Evolutionary conservation across 1,139 yeast species (phyloP).

Genomic region (Pichia kudriavzevii): DNA sequence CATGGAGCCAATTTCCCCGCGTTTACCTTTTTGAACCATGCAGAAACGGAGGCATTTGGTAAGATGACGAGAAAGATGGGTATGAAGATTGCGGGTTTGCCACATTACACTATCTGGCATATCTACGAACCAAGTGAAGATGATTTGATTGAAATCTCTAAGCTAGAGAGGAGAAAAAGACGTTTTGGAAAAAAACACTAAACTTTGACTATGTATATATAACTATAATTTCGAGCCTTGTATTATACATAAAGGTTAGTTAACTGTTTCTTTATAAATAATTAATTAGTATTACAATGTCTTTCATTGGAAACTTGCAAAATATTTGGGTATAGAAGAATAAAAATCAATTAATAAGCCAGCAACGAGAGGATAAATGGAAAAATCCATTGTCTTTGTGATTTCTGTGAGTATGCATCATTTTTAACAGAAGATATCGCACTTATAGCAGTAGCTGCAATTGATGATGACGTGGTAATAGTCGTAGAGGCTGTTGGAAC

Average conservation of each 20-base stretch:
- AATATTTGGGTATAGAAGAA: too few relatives aligned
- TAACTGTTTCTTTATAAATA: too few relatives aligned
- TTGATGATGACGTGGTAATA: background rate
- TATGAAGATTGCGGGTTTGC: constrained; percentile 72
- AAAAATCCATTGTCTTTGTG: background rate
- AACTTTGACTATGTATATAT: too few relatives aligned
- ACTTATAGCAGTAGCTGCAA: background rate
- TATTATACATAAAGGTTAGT: too few relatives aligned
- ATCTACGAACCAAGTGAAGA: constrained; percentile 87
- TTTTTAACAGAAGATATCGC: constrained; percentile 11
- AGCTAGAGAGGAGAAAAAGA: constrained; percentile 63
- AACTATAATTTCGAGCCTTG: too few relatives aligned
- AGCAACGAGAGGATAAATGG: background rate
- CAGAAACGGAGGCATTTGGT: constrained; percentile 88
- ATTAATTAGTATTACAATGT: too few relatives aligned
- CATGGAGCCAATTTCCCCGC: constrained; percentile 84
- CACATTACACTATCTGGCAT: constrained; percentile 84
- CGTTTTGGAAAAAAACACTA: constrained; percentile 13
- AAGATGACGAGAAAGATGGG: constrained; percentile 78
- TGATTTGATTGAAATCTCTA: constrained; percentile 67
- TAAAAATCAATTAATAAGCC: too few relatives aligned
- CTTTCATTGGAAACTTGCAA: too few relatives aligned
- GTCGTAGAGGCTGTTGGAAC: constrained; percentile 3
- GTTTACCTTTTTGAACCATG: constrained; percentile 78
- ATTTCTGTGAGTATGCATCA: background rate